These are phyloP conservation scores for Blastomyces gilchristii DNA, from an alignment of 2,329 filamentous ascomycete genomes.

Conservation along the genomic window DNA sequence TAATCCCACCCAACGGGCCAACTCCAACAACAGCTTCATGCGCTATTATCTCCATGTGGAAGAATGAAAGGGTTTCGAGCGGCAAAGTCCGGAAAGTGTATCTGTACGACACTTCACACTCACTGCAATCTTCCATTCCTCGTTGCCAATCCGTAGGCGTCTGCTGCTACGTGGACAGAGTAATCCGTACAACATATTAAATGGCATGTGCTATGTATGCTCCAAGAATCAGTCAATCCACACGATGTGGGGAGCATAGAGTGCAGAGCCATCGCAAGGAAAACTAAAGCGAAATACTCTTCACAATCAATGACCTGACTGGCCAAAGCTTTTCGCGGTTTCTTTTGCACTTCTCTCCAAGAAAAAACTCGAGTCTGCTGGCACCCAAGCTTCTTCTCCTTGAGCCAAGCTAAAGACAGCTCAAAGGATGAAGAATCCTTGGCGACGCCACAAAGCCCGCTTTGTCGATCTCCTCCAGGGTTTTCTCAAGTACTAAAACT, in stretches of 20 bases:
- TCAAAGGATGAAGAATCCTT: background rate
- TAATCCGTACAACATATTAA: background rate
- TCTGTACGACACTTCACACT: background rate
- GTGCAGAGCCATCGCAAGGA: background rate
- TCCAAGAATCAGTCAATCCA: background rate
- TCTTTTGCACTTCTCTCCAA: background rate
- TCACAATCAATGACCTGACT: background rate
- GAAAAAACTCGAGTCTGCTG: too few species aligned
- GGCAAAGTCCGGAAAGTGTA: background rate
- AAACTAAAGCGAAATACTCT: background rate
- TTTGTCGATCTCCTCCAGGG: background rate
- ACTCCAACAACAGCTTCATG: background rate
- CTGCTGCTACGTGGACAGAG: background rate
- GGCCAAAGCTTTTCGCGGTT: background rate
- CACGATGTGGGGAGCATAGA: background rate
- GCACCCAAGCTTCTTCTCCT: background rate
- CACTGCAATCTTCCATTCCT: background rate
- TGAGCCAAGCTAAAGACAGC: background rate
- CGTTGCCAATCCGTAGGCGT: background rate
- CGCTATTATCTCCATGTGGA: background rate
- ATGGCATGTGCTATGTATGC: background rate
- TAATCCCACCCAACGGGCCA: background rate
- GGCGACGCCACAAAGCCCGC: background rate
- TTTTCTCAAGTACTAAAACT: background rate
- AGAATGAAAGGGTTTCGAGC: background rate